Conservation (phyloP, 2,329 filamentous ascomycete genomes). For the Teratosphaeria pseudoeucalypti region DNA sequence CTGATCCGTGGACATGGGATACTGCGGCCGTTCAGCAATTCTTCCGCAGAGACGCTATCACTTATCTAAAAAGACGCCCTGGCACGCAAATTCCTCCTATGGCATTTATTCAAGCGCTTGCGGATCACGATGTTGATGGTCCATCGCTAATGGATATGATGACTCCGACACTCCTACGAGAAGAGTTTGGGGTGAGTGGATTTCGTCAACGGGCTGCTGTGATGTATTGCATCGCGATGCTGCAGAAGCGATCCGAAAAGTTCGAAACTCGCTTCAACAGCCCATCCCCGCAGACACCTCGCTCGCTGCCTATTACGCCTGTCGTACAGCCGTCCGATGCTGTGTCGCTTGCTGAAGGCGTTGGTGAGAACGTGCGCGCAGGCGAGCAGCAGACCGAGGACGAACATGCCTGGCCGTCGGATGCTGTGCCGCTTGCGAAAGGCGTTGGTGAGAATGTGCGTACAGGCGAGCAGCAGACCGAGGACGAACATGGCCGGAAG, state of each 20-base stretch:
- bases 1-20: conserved; percentile 67
- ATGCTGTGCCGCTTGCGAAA: conserved; percentile 4
- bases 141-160: conserved; percentile 51
- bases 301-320: conserved; percentile 1
- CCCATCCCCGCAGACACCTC: conserved; percentile 2
- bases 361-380: conserved; percentile 10
- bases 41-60: conserved; percentile 43
- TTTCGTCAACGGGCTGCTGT: conserved; percentile 51
- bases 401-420: conserved; percentile 9
- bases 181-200: conserved; percentile 48
- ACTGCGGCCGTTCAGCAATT: conserved; percentile 56
- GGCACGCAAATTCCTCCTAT: conserved; percentile 42
- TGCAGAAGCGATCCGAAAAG: conserved; percentile 32
- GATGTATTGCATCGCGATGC: conserved; percentile 45
- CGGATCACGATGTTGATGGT: conserved; percentile 56
- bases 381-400: conserved; percentile 21
- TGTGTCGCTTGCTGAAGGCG: conserved; percentile 3
- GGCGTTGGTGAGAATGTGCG: conserved; percentile 10
- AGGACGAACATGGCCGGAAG: conserved; percentile 23
- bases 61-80: conserved; percentile 17
- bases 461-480: conserved; percentile 16
- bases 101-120: conserved; percentile 45
- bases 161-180: conserved; percentile 36
- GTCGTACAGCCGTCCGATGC: not conserved
- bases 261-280: not conserved